Conservation (phyloP, 179 eudicot genomes). For the Beta corolliflora region DNA sequence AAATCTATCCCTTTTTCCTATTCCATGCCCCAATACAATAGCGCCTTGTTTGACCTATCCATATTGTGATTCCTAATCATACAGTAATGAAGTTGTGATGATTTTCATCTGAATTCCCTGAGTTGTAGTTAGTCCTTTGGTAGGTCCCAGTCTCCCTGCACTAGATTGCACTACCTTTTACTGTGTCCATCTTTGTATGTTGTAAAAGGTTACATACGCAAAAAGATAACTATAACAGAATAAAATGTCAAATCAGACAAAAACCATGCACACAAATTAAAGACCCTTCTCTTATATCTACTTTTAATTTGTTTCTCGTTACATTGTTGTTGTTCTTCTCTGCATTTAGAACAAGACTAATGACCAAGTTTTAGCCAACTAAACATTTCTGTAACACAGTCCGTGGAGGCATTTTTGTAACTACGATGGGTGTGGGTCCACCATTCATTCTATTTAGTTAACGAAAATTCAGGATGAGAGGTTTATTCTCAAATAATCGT, state of each 20-base stretch:
- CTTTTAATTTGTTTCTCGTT: constrained; percentile 21
- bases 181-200: neutral
- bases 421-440: too few species aligned
- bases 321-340: neutral
- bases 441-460: too few species aligned
- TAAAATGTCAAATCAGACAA: constrained; percentile 14
- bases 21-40: constrained; percentile 24
- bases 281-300: constrained; percentile 22
- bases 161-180: constrained; percentile 1
- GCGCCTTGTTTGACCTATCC: constrained; percentile 31
- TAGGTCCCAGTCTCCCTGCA: constrained; percentile 36
- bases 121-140: constrained; percentile 24
- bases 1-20: constrained; percentile 19
- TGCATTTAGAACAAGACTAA: neutral
- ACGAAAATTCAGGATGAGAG: too few species aligned
- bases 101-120: constrained; percentile 24
- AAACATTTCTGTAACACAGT: too few species aligned
- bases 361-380: neutral
- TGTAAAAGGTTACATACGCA: constrained; percentile 9
- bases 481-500: too few species aligned
- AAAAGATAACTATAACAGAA: constrained; percentile 4
- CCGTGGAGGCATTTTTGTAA: too few species aligned
- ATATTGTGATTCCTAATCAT: constrained; percentile 23
- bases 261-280: constrained; percentile 9
- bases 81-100: constrained; percentile 29